Base-by-base conservation (phyloP, 1,139 yeast species). In the Saccharomycopsis hybrid region DNA sequence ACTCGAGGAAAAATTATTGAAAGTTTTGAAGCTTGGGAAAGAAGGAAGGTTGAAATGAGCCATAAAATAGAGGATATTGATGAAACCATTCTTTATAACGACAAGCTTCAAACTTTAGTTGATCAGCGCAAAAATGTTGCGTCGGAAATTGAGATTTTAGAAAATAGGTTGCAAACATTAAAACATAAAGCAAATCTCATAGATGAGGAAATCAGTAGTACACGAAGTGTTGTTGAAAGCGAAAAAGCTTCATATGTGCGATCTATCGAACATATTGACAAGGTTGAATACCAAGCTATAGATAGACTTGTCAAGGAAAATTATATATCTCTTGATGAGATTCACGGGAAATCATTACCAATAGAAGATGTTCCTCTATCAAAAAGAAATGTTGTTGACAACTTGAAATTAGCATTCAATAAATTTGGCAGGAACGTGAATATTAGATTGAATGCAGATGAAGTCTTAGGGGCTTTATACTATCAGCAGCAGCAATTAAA, bases 141-240 rank as follows among this genome's bases (percentile, higher is more conserved):
- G 4, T 37, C 38, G 11, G 78, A 79, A 51, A 77, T 80, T 3
- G 58, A 52, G 0, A 60, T 59, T 0, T 57, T 79, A 38, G 81
- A 80, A 54, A 49, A 56, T 3, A 65, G 69, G 49, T 58, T 81
- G 24, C 44, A 47, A 3, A 60, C 61, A 5, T 57, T 79, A 27
- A 69, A 65, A 47, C 59, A 62, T 1, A 77, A 75, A 57, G 72
- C 71, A 50, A 57, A 55, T 3, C 57, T 70, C 0, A 52, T 80
- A 1, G 60, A 60, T 18, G 54, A 59, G 3, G 85, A 80, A 60
- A 69, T 79, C 11, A 65, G 66, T 13, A 71, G 70, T 40, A 74
- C 85, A 0, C 73, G 76, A 56, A 76, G 80, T n/a, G 71, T 76
- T 3, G 65, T 78, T 41, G 82, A 78, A 53, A 76, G 81, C 55